Evolutionary conservation across 1,284 basidiomycete species (phyloP).

Genomic region (Erythrobasidium hasegawianum): DNA sequence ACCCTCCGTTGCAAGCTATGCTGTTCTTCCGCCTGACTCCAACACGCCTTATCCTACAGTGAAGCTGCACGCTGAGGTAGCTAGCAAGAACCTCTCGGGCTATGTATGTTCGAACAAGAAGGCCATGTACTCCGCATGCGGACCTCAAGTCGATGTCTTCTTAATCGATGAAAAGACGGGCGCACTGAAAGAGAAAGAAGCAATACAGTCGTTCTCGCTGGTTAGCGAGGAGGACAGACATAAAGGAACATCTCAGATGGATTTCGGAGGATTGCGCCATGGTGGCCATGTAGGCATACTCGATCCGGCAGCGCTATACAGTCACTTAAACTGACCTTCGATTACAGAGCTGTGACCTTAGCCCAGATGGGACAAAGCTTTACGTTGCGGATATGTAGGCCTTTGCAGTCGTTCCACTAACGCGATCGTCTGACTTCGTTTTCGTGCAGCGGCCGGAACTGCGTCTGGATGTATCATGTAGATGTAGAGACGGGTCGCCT

Average conservation of each 20-base stretch:
- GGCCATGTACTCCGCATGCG: slow-evolving; percentile 51
- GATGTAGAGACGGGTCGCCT: slow-evolving; percentile 43
- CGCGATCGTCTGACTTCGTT: slow-evolving; percentile 35
- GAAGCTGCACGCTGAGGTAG: slow-evolving; percentile 39
- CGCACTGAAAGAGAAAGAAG: slow-evolving; percentile 42
- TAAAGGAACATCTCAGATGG: slow-evolving; percentile 44
- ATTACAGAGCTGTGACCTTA: slow-evolving; percentile 44
- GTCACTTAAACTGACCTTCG: not conserved
- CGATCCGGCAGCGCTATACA: no score
- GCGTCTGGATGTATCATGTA: slow-evolving; percentile 50
- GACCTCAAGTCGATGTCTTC: slow-evolving; percentile 50
- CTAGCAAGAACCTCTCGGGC: slow-evolving; percentile 45
- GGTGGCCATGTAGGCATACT: slow-evolving; percentile 43
- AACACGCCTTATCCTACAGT: slow-evolving; percentile 31
- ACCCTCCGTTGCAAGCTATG: slow-evolving; percentile 45
- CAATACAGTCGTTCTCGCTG: slow-evolving; percentile 46
- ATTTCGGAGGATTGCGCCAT: slow-evolving; percentile 48
- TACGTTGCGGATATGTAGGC: slow-evolving; percentile 49
- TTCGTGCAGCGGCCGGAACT: slow-evolving; percentile 49
- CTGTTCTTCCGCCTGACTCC: slow-evolving; percentile 29
- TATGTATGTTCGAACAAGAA: slow-evolving; percentile 46
- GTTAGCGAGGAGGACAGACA: slow-evolving; percentile 42
- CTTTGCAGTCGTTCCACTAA: slow-evolving; percentile 23
- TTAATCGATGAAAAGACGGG: slow-evolving; percentile 45
- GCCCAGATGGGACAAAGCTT: slow-evolving; percentile 47